Base-by-base conservation (phyloP, 768 basidiomycete species). In the Mycena haematopus region DNA sequence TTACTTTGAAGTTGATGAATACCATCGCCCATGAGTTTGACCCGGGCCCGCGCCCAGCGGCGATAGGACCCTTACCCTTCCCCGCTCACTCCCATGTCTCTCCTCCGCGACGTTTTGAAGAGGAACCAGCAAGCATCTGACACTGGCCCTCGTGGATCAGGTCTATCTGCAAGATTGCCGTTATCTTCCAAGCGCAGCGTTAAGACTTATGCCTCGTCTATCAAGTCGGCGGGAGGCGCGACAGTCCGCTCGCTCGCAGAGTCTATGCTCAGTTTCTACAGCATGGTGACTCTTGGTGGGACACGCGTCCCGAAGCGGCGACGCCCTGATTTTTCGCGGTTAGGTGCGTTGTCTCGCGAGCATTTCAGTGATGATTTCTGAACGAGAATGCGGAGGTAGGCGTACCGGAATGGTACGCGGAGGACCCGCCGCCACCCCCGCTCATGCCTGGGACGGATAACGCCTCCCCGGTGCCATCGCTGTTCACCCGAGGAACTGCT, bases 11-110 rank as follows among this genome's bases (percentile, higher is more conserved):
- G 29, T 36, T 36, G 9, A 15, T 10, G 13, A 6, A 7, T 36
- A 36, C 36, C 14, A 3, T 6, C 13, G 29, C 9, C 6, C 29
- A 36, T 14, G 6, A 15, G 13, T 33, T 33, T 33, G 31, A 6
- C 31, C 6, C 11, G 31, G 31, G 11, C 11, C 31, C 36, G 36
- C 2, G 14, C 14, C 8, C 8, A 11, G 13, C 6, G 36, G 36
- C 36, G 17, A 19, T 19, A 42, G 40, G 19, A 19, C 5, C 21
- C 21, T 2, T 7, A 10, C 15, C 90, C n/a, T 11, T 56, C 19
- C 25, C 42, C 42, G 24, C 42, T 24, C 19, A 38, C 58, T 31
- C 29, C 29, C 22, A 51, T 38, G 51, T 60, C 59, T 19, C 52
- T 60, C 40, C 59, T 60, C 27, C 59, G 59, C 51, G 59, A 60